A percentile compares a stretch with the other conserved stretches of the same genome.
Conservation (phyloP, 306 rosid species). For the Fragaria ananassa region DNA sequence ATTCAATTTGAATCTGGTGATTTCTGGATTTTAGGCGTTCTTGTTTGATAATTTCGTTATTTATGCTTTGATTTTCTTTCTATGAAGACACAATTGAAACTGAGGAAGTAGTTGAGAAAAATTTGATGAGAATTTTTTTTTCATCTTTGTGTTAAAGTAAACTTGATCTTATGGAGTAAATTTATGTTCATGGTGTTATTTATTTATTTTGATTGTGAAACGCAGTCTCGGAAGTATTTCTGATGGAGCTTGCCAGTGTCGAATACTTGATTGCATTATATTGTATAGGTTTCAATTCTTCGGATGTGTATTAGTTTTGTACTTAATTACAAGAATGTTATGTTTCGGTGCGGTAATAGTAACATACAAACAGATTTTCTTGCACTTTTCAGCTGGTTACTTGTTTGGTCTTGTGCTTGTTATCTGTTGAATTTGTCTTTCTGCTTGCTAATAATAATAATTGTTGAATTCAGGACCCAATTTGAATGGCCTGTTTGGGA, state of each 20-base stretch:
- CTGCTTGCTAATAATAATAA: neutral
- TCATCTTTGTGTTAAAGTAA: too few relatives aligned
- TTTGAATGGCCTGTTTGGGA: constrained; percentile 80
- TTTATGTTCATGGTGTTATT: too few relatives aligned
- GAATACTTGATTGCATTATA: neutral
- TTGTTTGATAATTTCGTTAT: neutral
- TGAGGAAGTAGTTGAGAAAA: neutral
- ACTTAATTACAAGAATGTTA: neutral
- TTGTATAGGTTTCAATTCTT: neutral
- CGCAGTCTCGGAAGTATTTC: too few relatives aligned
- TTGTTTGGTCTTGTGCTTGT: neutral
- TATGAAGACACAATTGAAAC: neutral
- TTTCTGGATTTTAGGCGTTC: neutral
- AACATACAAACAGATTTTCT: neutral
- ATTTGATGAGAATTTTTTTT: too few relatives aligned
- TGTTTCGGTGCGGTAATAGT: neutral
- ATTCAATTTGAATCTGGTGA: neutral
- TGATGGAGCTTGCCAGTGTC: neutral
- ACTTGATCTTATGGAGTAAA: too few relatives aligned
- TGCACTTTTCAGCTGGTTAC: neutral
- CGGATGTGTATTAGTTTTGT: neutral
- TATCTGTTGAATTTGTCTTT: neutral
- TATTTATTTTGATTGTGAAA: too few relatives aligned
- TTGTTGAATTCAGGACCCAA: constrained; percentile 62
- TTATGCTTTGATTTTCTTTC: neutral